Base-by-base conservation (phyloP, 2,329 filamentous ascomycete genomes). In the Monosporascus sp. region DNA sequence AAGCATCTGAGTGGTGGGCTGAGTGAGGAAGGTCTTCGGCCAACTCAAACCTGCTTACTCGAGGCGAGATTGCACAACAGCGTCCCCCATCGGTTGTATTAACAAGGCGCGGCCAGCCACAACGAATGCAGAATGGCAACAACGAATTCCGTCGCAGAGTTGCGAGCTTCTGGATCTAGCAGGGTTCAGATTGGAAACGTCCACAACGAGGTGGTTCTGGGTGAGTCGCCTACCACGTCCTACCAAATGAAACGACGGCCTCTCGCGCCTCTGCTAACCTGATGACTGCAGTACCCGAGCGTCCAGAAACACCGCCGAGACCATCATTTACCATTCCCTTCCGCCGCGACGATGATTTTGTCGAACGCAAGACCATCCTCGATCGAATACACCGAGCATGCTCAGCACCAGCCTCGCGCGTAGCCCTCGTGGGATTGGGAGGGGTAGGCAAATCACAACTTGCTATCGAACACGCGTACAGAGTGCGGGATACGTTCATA, bases 1-100 rank as follows among this genome's bases (percentile, higher is more conserved):
- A 50, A 43, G 36, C 49, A 41, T 43, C 49, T 50, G 37, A 50
- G 49, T 50, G 49, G 49, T 19, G 17, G 49, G 37, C 49, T 41
- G 14, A 27, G 31, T 19, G 34, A 34, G 38, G 17, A 19, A 41
- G 38, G 38, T 20, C 38, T 8, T 17, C 17, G 2, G 19, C 17
- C 9, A 41, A 41, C 19, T 20, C 38, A 41, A 41, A 8, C 19
- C 9, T 41, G 38, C 17, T 41, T 41, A n/a, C 38, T 41, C 38
- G 17, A 41, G 9, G 3, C 9, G 38, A 34, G 31, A 34, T 34
- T 34, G 14, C 1, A 14, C 38, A 7, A 20, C 4, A 41, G 1
- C 38, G 19, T 41, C 19, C 9, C 38, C 19, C 19, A 11, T 41
- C 19, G 19, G 17, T 11, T 41, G 19, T 20, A 41, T 41, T 1